These are phyloP conservation scores for Calocera viscosa DNA, from an alignment of 768 basidiomycete species.

Conservation along the genomic window DNA sequence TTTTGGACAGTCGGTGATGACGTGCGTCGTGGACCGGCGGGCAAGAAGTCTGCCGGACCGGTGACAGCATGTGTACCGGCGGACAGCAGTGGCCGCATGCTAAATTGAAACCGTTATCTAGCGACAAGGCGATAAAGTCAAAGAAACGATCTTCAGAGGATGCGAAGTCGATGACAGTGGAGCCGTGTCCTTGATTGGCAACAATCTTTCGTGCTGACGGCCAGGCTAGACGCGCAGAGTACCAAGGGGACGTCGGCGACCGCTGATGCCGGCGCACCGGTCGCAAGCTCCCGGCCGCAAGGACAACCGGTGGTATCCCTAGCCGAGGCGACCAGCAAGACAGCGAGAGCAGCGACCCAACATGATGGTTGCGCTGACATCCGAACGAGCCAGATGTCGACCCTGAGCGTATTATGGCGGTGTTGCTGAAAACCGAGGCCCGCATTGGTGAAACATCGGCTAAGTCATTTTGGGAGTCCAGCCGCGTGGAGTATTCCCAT, in stretches of 20 bases:
- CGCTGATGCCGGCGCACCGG: not conserved
- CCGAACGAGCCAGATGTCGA: not conserved
- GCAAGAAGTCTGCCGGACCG: no score
- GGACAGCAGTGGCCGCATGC: no score
- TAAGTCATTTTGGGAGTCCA: not conserved
- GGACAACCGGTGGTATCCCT: not conserved
- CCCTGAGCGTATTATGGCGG: not conserved
- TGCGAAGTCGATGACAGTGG: no score
- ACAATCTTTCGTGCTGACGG: not conserved
- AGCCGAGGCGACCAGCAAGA: not conserved
- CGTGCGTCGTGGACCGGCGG: no score
- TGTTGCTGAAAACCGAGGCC: not conserved
- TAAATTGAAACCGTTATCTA: no score
- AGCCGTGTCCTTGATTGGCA: no score
- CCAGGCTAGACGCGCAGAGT: not conserved
- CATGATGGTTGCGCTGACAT: not conserved
- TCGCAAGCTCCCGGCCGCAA: not conserved
- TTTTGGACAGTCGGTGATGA: no score
- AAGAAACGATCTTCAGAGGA: no score
- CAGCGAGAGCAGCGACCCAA: not conserved
- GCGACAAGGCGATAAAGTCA: no score
- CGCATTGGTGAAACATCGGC: not conserved
- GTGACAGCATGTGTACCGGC: no score
- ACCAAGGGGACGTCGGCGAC: not conserved
- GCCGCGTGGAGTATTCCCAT: not conserved